Conservation (phyloP, 495 filamentous ascomycete species). For the Penicillium roqueforti region DNA sequence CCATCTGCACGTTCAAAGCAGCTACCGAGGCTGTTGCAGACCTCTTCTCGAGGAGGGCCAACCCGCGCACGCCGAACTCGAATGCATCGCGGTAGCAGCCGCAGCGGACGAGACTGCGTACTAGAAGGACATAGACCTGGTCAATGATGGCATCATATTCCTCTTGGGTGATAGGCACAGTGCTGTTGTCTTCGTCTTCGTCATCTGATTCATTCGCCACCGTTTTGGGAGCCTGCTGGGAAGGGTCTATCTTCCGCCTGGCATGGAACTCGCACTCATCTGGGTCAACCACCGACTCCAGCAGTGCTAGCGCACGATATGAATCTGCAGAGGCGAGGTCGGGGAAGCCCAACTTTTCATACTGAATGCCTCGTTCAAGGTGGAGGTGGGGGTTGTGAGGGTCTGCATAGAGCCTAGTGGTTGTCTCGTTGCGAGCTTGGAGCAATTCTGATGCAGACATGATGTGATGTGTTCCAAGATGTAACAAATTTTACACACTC, state of each 20-base stretch:
- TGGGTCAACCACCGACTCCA: conserved; percentile 70
- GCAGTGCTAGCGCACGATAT: conserved; percentile 79
- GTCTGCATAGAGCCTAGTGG: conserved; percentile 36
- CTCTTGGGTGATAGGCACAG: conserved; percentile 34
- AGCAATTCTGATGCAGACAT: conserved; percentile 17
- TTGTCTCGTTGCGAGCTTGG: conserved; percentile 23
- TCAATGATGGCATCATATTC: conserved; percentile 41
- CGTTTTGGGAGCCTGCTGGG: conserved; percentile 9
- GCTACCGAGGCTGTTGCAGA: conserved; percentile 4
- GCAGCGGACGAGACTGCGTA: conserved; percentile 58
- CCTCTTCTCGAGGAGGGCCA: conserved; percentile 28
- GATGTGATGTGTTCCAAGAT: neutral
- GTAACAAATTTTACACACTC: neutral
- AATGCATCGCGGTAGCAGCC: conserved; percentile 68
- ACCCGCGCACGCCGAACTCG: conserved; percentile 55
- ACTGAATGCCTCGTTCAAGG: conserved; percentile 63
- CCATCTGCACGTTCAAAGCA: conserved; percentile 27
- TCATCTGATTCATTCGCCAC: conserved; percentile 25
- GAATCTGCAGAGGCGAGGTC: conserved; percentile 88
- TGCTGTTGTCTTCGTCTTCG: conserved; percentile 34
- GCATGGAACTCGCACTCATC: conserved; percentile 46
- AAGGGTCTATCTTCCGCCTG: conserved; percentile 19
- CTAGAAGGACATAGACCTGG: conserved; percentile 40
- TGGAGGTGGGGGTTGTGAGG: conserved; percentile 80
- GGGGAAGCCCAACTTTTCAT: conserved; percentile 75